Base-by-base conservation (phyloP, 495 filamentous ascomycete genomes). In the Aspergillus kassunensis region DNA sequence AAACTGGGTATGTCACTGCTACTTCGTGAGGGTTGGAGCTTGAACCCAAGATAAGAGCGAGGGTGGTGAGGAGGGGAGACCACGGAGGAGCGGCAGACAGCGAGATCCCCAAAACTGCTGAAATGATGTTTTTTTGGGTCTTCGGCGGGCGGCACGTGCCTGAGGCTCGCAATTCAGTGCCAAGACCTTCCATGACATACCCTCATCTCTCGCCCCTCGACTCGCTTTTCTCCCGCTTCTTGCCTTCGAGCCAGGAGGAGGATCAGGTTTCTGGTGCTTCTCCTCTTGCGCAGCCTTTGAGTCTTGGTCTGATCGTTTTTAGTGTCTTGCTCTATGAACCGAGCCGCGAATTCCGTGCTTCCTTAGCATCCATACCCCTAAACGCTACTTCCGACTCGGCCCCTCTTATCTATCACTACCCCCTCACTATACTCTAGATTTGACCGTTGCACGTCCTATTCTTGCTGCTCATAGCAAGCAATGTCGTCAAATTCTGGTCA, bases 401-500 rank as follows among this genome's bases (percentile, higher is more conserved):
- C 31, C 34, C 30, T 46, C 42, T 40, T 44, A 18, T 4, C 35
- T 49, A 33, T 42, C 29, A 23, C 47, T 43, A 16, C 44, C 36
- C 48, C 39, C 36, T 48, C 34, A 20, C 20, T n/a, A 45, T 36
- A 24, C 21, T 11, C 8, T 48, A 42, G 50, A 42, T 46, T 44
- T 31, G 33, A 44, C 45, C 44, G 34, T 35, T 2, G 34, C n/a
- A n/a, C n/a, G n/a, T n/a, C n/a, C n/a, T n/a, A 33, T 9, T 43
- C 45, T 19, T 29, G 33, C 25, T 55, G 31, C 44, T 24, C 20
- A 6, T n/a, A 41, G 4, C 42, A 37, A 64, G 67, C 64, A 57
- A 80, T 80, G 77, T 79, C 76, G 58, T 73, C 75, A 58, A 76
- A 72, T 65, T 47, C 69, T 60, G 65, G 68, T 53, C 70, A 72